These are phyloP conservation scores for Eucalyptus brandiana DNA, from an alignment of 345 rosid species.

Conservation along the genomic window DNA sequence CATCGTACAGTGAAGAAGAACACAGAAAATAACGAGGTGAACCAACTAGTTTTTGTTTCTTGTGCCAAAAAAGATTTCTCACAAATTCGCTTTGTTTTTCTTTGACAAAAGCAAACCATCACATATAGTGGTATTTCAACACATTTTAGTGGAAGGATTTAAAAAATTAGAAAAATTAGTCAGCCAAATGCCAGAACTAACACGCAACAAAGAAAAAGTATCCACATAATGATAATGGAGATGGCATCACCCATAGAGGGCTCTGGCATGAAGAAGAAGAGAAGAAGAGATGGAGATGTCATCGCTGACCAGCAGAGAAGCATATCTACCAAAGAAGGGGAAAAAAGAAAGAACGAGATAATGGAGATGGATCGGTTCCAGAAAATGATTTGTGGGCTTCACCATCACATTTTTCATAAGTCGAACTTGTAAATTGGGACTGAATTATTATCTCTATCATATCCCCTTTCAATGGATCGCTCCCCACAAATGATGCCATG, in stretches of 20 bases:
- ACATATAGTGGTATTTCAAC: not conserved
- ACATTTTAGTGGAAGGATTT: not conserved
- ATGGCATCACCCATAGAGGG: not conserved
- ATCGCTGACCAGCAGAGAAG: not conserved
- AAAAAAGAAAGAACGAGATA: not conserved
- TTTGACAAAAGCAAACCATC: not conserved
- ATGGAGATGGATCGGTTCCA: not conserved
- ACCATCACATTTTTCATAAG: not conserved
- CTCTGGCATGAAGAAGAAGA: not conserved
- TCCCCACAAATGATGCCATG: not conserved
- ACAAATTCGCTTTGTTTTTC: not conserved
- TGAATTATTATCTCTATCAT: not conserved
- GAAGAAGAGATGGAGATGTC: not conserved
- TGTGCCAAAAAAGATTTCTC: not conserved
- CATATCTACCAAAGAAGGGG: not conserved
- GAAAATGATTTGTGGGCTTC: not conserved
- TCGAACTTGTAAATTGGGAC: not conserved
- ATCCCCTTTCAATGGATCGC: not conserved
- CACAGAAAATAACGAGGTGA: not conserved
- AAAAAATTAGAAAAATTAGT: not conserved
- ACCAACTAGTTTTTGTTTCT: not conserved
- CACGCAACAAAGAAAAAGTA: not conserved
- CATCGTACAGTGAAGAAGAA: not conserved
- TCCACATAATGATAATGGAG: not conserved
- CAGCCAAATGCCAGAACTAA: not conserved